Evolutionary conservation across 2,329 filamentous ascomycete species (phyloP).

Genomic region (Saccharata proteae): DNA sequence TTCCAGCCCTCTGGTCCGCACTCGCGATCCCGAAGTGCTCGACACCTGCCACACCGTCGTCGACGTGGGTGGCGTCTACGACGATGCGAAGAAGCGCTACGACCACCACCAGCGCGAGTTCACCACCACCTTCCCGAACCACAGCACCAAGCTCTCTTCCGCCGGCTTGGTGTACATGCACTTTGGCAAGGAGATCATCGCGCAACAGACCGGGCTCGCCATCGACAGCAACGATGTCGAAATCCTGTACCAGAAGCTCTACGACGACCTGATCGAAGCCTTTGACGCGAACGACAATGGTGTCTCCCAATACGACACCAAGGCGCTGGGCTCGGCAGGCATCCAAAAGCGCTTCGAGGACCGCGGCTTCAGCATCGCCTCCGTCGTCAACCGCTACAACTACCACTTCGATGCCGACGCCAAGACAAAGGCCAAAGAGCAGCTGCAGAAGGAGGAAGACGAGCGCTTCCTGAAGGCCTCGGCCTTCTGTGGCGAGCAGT

Average conservation of each 20-base stretch:
- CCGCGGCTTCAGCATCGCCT: conserved; percentile 71
- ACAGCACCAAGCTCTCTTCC: conserved; percentile 79
- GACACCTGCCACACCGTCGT: conserved; percentile 85
- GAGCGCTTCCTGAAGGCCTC: conserved; percentile 66
- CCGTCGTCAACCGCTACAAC: conserved; percentile 78
- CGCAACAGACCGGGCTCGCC: conserved; percentile 47
- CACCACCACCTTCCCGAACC: conserved; percentile 68
- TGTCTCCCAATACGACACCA: conserved; percentile 68
- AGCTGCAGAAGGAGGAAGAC: conserved; percentile 63
- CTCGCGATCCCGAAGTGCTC: conserved; percentile 69
- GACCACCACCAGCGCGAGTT: conserved; percentile 98
- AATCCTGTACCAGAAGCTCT: conserved; percentile 76
- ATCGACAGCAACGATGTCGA: conserved; percentile 55
- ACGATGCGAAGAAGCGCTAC: conserved; percentile 63
- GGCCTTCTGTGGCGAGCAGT: conserved; percentile 76
- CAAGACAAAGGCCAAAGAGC: conserved; percentile 22
- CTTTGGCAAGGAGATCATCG: conserved; percentile 77
- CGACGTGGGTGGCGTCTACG: conserved; percentile 94
- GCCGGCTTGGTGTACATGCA: conserved; percentile 93
- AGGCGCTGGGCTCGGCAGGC: conserved; percentile 54
- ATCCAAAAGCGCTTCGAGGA: conserved; percentile 74
- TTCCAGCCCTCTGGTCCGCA: conserved; percentile 64
- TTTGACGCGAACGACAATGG: conserved; percentile 98
- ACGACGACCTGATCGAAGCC: conserved; percentile 87
- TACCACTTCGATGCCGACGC: conserved; percentile 40